Conservation (phyloP, 225 moss, liverwort and hornwort species). For the Lunularia cruciata region DNA sequence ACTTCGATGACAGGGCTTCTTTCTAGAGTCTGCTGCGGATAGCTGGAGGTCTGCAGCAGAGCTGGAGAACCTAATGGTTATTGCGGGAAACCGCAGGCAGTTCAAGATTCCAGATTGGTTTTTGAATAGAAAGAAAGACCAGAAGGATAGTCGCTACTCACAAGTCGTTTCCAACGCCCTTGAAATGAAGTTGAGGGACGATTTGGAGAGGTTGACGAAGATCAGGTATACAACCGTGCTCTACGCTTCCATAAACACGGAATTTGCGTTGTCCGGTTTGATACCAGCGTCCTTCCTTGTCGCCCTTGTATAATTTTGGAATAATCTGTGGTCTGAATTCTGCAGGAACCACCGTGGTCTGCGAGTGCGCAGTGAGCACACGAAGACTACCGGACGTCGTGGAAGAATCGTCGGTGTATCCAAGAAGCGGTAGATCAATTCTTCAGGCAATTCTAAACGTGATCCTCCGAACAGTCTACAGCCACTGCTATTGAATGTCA, state of each 20-base stretch:
- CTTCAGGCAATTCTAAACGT: not conserved
- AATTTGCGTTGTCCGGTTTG: too few relatives aligned
- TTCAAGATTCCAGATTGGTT: constrained; percentile 71
- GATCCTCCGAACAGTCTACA: not conserved
- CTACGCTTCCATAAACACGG: too few relatives aligned
- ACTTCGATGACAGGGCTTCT: too few relatives aligned
- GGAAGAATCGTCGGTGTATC: constrained; percentile 81
- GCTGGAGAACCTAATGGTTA: constrained; percentile 64
- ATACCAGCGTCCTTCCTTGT: too few relatives aligned
- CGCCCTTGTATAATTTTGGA: too few relatives aligned
- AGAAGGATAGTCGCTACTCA: constrained; percentile 64
- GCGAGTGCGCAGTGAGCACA: constrained; percentile 76
- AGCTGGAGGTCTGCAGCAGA: constrained; percentile 63
- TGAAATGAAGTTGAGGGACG: constrained; percentile 82
- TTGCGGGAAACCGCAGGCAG: constrained; percentile 57
- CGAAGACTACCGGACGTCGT: constrained; percentile 72
- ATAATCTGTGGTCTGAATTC: not conserved
- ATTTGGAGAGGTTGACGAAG: constrained; percentile 77
- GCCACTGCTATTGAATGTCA: not conserved
- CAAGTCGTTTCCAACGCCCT: constrained; percentile 81
- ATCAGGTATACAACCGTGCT: constrained; percentile 70
- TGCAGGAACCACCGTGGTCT: constrained; percentile 74
- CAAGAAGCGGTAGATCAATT: constrained; percentile 56
- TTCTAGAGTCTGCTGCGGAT: constrained; percentile 49
- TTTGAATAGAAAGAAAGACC: constrained; percentile 63